These are phyloP conservation scores for Fusarium sp. DNA, from an alignment of 2,329 filamentous ascomycete genomes.

Conservation along the genomic window DNA sequence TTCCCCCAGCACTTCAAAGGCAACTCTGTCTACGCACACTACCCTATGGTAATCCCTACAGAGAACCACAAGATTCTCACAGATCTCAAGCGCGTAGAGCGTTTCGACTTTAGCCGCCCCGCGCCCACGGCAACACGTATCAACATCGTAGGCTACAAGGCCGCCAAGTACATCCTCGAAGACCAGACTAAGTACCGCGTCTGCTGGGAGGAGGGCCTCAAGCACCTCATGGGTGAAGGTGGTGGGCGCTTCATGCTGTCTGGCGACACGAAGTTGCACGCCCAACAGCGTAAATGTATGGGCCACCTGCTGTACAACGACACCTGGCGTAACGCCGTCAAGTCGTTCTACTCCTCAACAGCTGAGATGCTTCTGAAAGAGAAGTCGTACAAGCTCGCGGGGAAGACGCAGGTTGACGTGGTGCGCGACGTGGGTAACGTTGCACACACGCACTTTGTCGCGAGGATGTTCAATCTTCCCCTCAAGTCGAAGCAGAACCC, in stretches of 20 bases:
- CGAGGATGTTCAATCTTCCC: constrained; percentile 73
- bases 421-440: constrained; percentile 77
- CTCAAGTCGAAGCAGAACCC: constrained; percentile 72
- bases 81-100: constrained; percentile 72
- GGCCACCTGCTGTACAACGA: constrained; percentile 70
- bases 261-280: constrained; percentile 62
- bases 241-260: constrained; percentile 69
- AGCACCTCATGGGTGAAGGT: constrained; percentile 69
- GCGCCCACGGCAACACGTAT: constrained; percentile 62
- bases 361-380: constrained; percentile 71
- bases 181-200: constrained; percentile 72
- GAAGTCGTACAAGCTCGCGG: constrained; percentile 72
- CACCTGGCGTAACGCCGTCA: constrained; percentile 72
- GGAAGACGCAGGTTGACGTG: constrained; percentile 74
- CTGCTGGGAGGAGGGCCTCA: constrained; percentile 72
- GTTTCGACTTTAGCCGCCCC: constrained; percentile 78
- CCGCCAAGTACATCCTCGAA: constrained; percentile 71
- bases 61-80: constrained; percentile 80
- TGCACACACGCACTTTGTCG: constrained; percentile 72
- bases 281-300: constrained; percentile 65
- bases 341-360: constrained; percentile 74
- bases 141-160: constrained; percentile 70
- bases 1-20: constrained; percentile 83
- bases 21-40: constrained; percentile 86
- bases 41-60: constrained; percentile 75